phyloP scores from a whole-genome alignment of 805 yeast species.

The Candida odintsovae region DNA sequence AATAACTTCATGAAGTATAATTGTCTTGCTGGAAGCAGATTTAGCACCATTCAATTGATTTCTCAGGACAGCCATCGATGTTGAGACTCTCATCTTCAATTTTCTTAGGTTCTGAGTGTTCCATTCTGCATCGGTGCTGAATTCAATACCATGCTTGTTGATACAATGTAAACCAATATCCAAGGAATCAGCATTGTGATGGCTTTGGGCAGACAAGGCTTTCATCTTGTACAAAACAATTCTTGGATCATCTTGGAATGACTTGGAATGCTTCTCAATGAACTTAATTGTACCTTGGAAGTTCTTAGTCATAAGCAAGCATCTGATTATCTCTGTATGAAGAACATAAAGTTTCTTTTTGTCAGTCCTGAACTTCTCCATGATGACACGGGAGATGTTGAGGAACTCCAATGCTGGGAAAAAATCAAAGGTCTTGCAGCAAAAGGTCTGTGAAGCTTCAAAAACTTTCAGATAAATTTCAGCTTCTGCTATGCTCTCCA shows the following conservation, averaged over 20 bases:
- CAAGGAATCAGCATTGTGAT: constrained; percentile 4
- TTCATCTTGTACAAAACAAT: constrained; percentile 34
- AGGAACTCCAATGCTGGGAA: constrained; percentile 36
- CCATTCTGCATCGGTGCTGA: constrained; percentile 25
- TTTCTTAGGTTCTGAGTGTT: constrained; percentile 18
- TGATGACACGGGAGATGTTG: constrained; percentile 27
- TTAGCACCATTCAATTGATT: constrained; percentile 25
- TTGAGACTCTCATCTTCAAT: constrained; percentile 29
- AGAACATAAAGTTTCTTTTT: constrained; percentile 5
- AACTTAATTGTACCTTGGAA: constrained; percentile 31
- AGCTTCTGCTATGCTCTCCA: constrained; percentile 27
- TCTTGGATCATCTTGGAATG: constrained; percentile 27
- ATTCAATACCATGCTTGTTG: constrained; percentile 29
- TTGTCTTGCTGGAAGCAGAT: constrained; percentile 24
- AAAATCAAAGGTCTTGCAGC: constrained; percentile 38
- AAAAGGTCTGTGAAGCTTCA: constrained; percentile 38
- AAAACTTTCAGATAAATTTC: constrained; percentile 33
- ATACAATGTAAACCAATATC: constrained; percentile 30
- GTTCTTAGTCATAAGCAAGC: constrained; percentile 23
- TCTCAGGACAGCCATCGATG: constrained; percentile 5
- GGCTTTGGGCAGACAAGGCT: constrained; percentile 14
- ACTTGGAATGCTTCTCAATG: constrained; percentile 26
- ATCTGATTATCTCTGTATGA: constrained; percentile 17
- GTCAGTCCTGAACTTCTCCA: constrained; percentile 4
- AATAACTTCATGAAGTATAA: constrained; percentile 35